phyloP scores from a whole-genome alignment of 148 eudicot genomes.

The Camellia lanceoleosa region DNA sequence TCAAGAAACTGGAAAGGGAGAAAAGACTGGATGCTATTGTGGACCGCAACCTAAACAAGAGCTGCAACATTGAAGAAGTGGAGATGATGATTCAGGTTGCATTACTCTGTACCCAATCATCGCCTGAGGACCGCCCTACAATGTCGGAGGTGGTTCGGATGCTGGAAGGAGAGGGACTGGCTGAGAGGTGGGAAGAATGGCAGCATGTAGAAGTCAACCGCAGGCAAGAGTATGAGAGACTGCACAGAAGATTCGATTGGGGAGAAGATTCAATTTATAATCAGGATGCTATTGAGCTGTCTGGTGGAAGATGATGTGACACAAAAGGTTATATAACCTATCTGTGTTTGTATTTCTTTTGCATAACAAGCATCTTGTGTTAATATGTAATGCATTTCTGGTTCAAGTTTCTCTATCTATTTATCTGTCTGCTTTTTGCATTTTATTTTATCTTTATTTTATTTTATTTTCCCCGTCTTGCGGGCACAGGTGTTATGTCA shows the following conservation, averaged over 20 bases:
- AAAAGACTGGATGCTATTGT: slow-evolving; percentile 72
- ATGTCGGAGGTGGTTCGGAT: slow-evolving; percentile 96
- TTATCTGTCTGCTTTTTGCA: too few species aligned
- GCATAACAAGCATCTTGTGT: slow-evolving; percentile 3
- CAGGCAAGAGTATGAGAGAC: slow-evolving; percentile 66
- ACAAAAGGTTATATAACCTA: slow-evolving; percentile 1
- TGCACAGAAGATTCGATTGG: slow-evolving; percentile 85
- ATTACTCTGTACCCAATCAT: slow-evolving; percentile 76
- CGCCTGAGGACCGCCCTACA: slow-evolving; percentile 90
- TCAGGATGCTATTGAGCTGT: slow-evolving; percentile 82
- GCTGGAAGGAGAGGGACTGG: slow-evolving; percentile 98
- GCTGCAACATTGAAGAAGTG: slow-evolving; percentile 58
- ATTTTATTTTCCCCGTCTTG: too few species aligned
- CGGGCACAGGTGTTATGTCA: too few species aligned
- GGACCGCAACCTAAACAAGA: slow-evolving; percentile 54
- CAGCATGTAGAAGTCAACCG: slow-evolving; percentile 72
- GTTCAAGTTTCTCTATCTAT: neutral
- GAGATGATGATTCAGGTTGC: slow-evolving; percentile 95
- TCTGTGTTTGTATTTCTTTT: neutral
- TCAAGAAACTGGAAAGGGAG: slow-evolving; percentile 83
- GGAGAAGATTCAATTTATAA: slow-evolving; percentile 72
- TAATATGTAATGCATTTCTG: neutral
- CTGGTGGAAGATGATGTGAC: slow-evolving; percentile 69
- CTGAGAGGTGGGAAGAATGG: slow-evolving; percentile 98
- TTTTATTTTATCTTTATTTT: too few species aligned